phyloP scores from a whole-genome alignment of 768 basidiomycete genomes.

The Dendrothele bispora region DNA sequence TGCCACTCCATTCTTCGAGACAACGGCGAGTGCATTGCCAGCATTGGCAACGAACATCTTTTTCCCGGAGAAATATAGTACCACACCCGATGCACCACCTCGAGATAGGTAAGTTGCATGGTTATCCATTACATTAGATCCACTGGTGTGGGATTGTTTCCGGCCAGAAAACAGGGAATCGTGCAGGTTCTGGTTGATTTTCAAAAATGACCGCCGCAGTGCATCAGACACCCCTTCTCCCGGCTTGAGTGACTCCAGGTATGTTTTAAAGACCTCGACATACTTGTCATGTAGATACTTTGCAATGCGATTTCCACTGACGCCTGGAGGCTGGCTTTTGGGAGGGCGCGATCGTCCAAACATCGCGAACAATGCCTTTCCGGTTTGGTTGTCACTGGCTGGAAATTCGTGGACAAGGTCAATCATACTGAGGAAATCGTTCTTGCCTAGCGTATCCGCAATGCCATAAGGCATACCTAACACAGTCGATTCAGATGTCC shows the following conservation, averaged over 20 bases:
- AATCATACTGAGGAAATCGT: constrained; percentile 82
- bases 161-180: constrained; percentile 60
- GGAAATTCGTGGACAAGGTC: constrained; percentile 92
- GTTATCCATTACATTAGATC: constrained; percentile 27
- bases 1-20: constrained; percentile 76
- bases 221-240: constrained; percentile 72
- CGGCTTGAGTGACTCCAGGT: constrained; percentile 51
- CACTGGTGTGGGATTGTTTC: constrained; percentile 65
- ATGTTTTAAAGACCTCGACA: constrained; percentile 54
- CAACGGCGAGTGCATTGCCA: constrained; percentile 85
- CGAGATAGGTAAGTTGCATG: constrained; percentile 53
- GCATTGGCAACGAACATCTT: constrained; percentile 88
- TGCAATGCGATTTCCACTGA: constrained; percentile 66
- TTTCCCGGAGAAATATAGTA: constrained; percentile 79
- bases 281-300: constrained; percentile 88
- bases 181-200: constrained; percentile 80
- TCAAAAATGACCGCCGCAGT: constrained; percentile 83
- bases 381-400: constrained; percentile 52
- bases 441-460: constrained; percentile 83
- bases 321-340: constrained; percentile 38
- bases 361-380: constrained; percentile 95
- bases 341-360: constrained; percentile 75
- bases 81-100: constrained; percentile 82
- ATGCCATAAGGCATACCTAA: constrained; percentile 96
- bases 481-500: constrained; percentile 86